These are phyloP conservation scores for Spinacia oleracea DNA, from an alignment of 179 eudicot genomes.

Conservation along the genomic window DNA sequence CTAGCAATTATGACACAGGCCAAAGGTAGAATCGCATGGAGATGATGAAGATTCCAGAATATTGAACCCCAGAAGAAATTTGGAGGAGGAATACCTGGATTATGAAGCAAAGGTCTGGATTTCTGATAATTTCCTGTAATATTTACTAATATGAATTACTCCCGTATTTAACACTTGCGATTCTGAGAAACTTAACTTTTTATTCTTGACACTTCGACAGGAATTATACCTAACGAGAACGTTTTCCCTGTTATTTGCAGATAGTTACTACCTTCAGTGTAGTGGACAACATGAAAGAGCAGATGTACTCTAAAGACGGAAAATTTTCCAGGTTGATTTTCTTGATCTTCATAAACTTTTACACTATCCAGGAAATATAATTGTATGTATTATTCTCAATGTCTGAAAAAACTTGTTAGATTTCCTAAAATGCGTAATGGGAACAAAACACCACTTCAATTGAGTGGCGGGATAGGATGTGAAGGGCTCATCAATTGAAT, in stretches of 20 bases:
- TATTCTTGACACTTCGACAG: background rate
- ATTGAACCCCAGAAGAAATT: conserved; percentile 64
- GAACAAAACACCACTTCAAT: background rate
- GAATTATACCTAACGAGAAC: background rate
- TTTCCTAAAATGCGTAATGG: background rate
- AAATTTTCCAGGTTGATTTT: conserved; percentile 57
- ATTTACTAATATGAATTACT: background rate
- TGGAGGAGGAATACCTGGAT: conserved; percentile 90
- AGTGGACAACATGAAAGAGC: conserved; percentile 97
- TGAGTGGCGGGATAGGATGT: background rate
- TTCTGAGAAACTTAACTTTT: background rate
- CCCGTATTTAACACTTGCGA: background rate
- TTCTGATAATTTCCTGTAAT: background rate
- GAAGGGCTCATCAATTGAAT: background rate
- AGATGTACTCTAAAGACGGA: conserved; percentile 64
- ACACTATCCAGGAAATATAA: background rate
- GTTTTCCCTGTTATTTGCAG: conserved; percentile 39
- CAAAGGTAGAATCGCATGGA: conserved; percentile 30
- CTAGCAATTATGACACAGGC: conserved; percentile 15
- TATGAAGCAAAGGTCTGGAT: conserved; percentile 80
- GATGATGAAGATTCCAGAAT: conserved; percentile 46
- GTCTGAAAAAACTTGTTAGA: background rate
- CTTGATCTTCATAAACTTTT: background rate
- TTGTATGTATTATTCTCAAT: background rate
- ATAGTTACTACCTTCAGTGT: conserved; percentile 92